Evolutionary conservation across 1,139 yeast genomes (phyloP).

Genomic region (Nakaseomyces glabratus): DNA sequence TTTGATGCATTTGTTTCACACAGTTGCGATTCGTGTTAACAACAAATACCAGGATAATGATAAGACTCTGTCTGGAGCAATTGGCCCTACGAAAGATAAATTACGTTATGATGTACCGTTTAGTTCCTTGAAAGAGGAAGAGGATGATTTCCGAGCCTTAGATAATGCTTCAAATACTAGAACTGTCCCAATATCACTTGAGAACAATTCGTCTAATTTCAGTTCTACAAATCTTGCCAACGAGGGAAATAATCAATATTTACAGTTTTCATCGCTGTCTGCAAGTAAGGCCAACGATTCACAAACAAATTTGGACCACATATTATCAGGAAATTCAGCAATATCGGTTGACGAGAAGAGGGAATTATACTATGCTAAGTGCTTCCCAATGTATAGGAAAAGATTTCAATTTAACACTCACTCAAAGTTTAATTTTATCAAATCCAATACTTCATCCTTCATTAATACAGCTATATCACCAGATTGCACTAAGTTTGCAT

Average conservation of each 20-base stretch:
- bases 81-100: conserved; percentile 1
- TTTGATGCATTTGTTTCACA: conserved; percentile 9
- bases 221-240: conserved; percentile 1
- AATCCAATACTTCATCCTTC: conserved; percentile 42
- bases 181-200: conserved; percentile 17
- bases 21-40: conserved; percentile 8
- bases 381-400: conserved; percentile 76
- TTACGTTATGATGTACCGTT: not conserved
- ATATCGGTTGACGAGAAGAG: conserved; percentile 28
- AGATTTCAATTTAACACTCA: conserved; percentile 58
- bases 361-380: conserved; percentile 62
- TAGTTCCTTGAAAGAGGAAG: too few relatives aligned
- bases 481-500: conserved; percentile 45
- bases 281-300: conserved; percentile 11
- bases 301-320: conserved; percentile 6
- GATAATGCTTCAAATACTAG: conserved; percentile 23
- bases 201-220: conserved; percentile 7
- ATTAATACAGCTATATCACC: conserved; percentile 56
- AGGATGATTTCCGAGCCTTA: conserved; percentile 10
- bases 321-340: conserved; percentile 11
- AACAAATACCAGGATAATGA: conserved; percentile 2
- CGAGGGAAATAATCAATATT: too few relatives aligned
- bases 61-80: conserved; percentile 1
- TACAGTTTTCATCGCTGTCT: conserved; percentile 9
- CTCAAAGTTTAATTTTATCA: conserved; percentile 36